phyloP scores from a whole-genome alignment of 208 protist species.

The Kentomonas sorsogonicus region DNA sequence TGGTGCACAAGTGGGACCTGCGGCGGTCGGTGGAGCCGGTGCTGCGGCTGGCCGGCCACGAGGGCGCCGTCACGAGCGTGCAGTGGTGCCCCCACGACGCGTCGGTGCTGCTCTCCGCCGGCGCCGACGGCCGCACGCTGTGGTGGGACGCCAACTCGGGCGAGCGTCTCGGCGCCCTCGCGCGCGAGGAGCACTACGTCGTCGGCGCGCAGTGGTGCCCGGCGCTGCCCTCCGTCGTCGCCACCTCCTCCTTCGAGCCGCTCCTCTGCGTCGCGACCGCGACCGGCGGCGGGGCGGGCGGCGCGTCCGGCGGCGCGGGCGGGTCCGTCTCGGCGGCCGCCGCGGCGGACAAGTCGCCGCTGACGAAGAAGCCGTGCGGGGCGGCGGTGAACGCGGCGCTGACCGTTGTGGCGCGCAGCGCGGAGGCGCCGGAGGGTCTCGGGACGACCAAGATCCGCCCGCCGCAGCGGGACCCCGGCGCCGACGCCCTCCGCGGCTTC shows the following conservation, averaged over 20 bases:
- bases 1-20: conserved; percentile 97
- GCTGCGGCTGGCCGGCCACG: conserved; percentile 73
- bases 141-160: conserved; percentile 93
- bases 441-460: conserved; percentile 18
- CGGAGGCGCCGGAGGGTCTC: conserved; percentile 22
- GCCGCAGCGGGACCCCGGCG: too few relatives aligned
- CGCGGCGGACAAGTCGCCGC: not conserved
- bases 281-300: conserved; percentile 22
- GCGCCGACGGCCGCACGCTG: conserved; percentile 91
- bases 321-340: not conserved
- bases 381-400: conserved; percentile 57
- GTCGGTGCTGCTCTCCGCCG: conserved; percentile 88
- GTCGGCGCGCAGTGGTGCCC: conserved; percentile 95
- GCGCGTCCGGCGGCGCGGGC: conserved; percentile 5
- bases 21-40: conserved; percentile 89
- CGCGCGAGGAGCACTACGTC: conserved; percentile 77
- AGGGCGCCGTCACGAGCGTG: conserved; percentile 86
- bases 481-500: too few relatives aligned
- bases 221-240: conserved; percentile 75
- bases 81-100: conserved; percentile 92
- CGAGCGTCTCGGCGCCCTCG: conserved; percentile 58
- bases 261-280: conserved; percentile 66
- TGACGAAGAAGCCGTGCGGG: conserved; percentile 35
- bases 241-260: conserved; percentile 86
- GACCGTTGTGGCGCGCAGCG: conserved; percentile 30